Conservation (phyloP, 768 basidiomycete species). For the Suillus hirtellus region DNA sequence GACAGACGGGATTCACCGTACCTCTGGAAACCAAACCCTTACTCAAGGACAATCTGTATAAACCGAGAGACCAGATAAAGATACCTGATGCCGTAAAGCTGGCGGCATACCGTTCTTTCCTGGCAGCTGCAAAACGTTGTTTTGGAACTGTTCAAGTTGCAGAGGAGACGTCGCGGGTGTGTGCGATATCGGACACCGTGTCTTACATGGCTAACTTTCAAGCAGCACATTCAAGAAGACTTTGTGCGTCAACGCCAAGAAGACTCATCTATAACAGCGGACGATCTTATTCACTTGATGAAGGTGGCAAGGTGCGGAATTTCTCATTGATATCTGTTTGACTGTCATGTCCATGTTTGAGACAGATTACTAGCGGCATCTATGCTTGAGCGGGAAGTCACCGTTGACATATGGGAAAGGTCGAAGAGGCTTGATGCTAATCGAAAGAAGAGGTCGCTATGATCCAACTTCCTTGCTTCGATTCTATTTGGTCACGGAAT, state of each 20-base stretch:
- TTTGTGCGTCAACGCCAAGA: slow-evolving; percentile 54
- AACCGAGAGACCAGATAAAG: slow-evolving; percentile 40
- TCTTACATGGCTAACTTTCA: background rate
- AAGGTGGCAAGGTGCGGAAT: slow-evolving; percentile 63
- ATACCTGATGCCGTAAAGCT: slow-evolving; percentile 51
- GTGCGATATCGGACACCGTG: slow-evolving; percentile 12
- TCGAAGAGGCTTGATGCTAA: slow-evolving; percentile 60
- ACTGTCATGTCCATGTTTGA: slow-evolving; percentile 13
- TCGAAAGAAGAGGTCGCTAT: slow-evolving; percentile 29
- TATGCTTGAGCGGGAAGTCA: slow-evolving; percentile 54
- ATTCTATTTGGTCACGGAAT: background rate
- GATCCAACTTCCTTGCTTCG: background rate
- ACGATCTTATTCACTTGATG: slow-evolving; percentile 70
- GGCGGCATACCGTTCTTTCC: slow-evolving; percentile 54
- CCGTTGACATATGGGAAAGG: slow-evolving; percentile 60
- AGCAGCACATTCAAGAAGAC: slow-evolving; percentile 73
- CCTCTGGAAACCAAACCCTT: slow-evolving; percentile 41
- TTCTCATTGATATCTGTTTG: slow-evolving; percentile 3
- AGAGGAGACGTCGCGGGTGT: slow-evolving; percentile 60
- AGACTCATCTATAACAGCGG: slow-evolving; percentile 43
- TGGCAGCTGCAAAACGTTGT: slow-evolving; percentile 54
- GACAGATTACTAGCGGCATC: slow-evolving; percentile 65
- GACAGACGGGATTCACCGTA: slow-evolving; percentile 60
- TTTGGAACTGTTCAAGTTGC: slow-evolving; percentile 53
- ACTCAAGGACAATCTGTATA: slow-evolving; percentile 46